Conservation (phyloP, 2,329 filamentous ascomycete genomes). For the Coleophoma crateriformis region DNA sequence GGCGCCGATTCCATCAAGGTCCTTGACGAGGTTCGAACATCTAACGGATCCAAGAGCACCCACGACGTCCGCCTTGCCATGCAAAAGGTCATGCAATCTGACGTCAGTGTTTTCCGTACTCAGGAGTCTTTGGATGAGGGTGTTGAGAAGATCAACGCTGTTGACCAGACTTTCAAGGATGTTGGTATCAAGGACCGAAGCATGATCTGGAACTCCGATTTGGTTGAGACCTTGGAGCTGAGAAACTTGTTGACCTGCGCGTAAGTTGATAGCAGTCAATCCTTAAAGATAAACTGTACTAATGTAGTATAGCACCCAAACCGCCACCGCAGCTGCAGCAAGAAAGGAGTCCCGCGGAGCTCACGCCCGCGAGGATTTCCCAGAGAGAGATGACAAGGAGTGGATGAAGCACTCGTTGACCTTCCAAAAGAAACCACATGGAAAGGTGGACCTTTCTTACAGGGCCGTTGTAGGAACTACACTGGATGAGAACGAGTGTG, state of each 20-base stretch:
- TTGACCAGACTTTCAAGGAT: constrained; percentile 74
- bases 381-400: constrained; percentile 88
- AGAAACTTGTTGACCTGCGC: constrained; percentile 95
- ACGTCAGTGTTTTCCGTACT: constrained; percentile 94
- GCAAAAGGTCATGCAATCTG: constrained; percentile 98
- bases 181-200: constrained; percentile 96
- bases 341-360: constrained; percentile 97
- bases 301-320: constrained; percentile 63
- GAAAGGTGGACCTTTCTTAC: constrained; percentile 81
- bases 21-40: constrained; percentile 79
- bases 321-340: constrained; percentile 82
- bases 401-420: constrained; percentile 99
- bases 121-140: constrained; percentile 92
- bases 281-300: constrained; percentile 1
- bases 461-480: constrained; percentile 76
- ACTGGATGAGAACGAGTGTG: constrained; percentile 93
- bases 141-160: constrained; percentile 79
- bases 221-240: constrained; percentile 93
- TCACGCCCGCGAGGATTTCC: constrained; percentile 94
- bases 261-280: constrained; percentile 43
- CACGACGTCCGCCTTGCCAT: constrained; percentile 84
- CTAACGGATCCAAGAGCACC: constrained; percentile 80
- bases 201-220: constrained; percentile 99
- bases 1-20: constrained; percentile 82
- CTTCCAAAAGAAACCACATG: constrained; percentile 91